A percentile compares a stretch with the other conserved stretches of the same genome.
phyloP scores from a whole-genome alignment of 2,329 filamentous ascomycete species.

The Fusarium buharicum region DNA sequence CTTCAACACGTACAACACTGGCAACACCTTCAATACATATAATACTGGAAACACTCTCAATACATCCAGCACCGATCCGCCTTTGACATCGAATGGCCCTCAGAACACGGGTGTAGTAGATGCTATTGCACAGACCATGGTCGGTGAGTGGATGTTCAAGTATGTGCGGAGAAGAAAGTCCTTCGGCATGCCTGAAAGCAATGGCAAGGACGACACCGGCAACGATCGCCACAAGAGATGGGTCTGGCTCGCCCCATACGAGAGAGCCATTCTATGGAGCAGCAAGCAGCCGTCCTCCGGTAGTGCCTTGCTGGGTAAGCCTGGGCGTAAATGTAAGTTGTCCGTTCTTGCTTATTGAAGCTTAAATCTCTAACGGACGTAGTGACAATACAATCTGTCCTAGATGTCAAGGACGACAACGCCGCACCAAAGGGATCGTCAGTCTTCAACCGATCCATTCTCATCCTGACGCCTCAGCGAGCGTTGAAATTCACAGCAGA shows the following conservation, averaged over 20 bases:
- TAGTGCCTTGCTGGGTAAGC: constrained; percentile 89
- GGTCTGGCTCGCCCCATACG: constrained; percentile 98
- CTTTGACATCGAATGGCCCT: constrained; percentile 61
- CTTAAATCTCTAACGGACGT: constrained; percentile 48
- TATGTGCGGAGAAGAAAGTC: constrained; percentile 89
- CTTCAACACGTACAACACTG: constrained; percentile 60
- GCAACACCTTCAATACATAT: constrained; percentile 65
- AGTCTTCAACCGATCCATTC: constrained; percentile 90
- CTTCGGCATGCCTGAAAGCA: constrained; percentile 80
- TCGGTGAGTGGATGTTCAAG: constrained; percentile 97
- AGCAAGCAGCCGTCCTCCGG: constrained; percentile 94
- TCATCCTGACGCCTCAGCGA: constrained; percentile 92
- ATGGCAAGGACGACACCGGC: constrained; percentile 74
- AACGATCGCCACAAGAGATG: constrained; percentile 91
- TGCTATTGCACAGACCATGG: constrained; percentile 97
- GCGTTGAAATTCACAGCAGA: constrained; percentile 94
- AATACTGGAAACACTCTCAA: constrained; percentile 66
- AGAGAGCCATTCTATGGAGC: constrained; percentile 96
- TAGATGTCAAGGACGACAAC: constrained; percentile 96
- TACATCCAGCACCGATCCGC: constrained; percentile 56
- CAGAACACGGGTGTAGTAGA: constrained; percentile 88
- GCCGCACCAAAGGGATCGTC: constrained; percentile 77
- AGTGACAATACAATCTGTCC: constrained; percentile 95
- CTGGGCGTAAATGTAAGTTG: constrained; percentile 88
- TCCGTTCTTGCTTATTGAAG: constrained; percentile 14